These are phyloP conservation scores for Claviceps digitariae DNA, from an alignment of 2,329 filamentous ascomycete genomes.

Conservation along the genomic window DNA sequence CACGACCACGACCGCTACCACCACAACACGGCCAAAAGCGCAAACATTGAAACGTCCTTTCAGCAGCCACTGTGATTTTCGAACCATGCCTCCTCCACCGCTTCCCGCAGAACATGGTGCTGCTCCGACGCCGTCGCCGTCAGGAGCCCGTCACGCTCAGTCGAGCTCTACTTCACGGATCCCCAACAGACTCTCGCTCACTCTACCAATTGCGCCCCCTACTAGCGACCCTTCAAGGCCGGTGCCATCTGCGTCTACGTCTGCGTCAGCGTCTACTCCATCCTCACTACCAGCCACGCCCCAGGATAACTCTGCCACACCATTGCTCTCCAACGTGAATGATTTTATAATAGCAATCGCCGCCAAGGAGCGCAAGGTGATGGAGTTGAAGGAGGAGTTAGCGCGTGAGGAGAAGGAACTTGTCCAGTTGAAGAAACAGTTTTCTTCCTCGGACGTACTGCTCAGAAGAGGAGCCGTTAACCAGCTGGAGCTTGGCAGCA, in stretches of 20 bases:
- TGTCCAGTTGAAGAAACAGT: slow-evolving; percentile 66
- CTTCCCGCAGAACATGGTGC: slow-evolving; percentile 23
- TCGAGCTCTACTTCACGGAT: slow-evolving; percentile 41
- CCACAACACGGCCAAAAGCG: background rate
- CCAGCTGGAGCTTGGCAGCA: slow-evolving; percentile 1
- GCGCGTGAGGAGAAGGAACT: slow-evolving; percentile 67
- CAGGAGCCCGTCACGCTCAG: slow-evolving; percentile 32
- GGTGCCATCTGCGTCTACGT: slow-evolving; percentile 26
- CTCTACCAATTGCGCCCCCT: slow-evolving; percentile 45
- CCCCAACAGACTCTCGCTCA: slow-evolving; percentile 46
- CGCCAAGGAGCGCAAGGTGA: slow-evolving; percentile 76
- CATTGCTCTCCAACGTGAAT: slow-evolving; percentile 40
- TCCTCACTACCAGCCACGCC: slow-evolving; percentile 38
- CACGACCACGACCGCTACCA: no score
- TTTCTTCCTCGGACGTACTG: slow-evolving; percentile 61
- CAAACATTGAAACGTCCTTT: background rate
- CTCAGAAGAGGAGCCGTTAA: slow-evolving; percentile 49
- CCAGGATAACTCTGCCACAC: slow-evolving; percentile 26
- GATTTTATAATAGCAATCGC: slow-evolving; percentile 81
- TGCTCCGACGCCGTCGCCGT: slow-evolving; percentile 19
- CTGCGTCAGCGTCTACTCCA: slow-evolving; percentile 17
- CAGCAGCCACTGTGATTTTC: slow-evolving; percentile 4
- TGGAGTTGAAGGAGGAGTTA: slow-evolving; percentile 89
- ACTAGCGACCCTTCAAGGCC: slow-evolving; percentile 39
- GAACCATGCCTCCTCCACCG: slow-evolving; percentile 23